Evolutionary conservation across 129 eudicot genomes (phyloP), one percentile per base, ranked within the genome.

Genomic region (Artemisia argyi): DNA sequence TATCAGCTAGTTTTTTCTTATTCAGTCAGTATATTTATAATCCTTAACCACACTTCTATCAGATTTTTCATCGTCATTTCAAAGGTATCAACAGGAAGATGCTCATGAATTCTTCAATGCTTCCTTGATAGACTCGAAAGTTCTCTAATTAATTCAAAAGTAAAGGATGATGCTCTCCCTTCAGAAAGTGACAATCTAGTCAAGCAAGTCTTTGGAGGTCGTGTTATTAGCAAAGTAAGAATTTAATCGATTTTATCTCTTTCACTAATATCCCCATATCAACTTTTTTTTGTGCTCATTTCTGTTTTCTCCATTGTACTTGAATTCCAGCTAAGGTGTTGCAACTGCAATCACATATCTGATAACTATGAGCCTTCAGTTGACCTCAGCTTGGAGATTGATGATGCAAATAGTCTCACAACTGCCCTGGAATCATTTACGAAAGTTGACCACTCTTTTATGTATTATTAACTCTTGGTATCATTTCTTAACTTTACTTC

Each of bases 71-170:
- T 88, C 93, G 42, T 30, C 65, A 24, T 94, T 94, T 64, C 83
- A 61, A 53, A 82, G 91, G 65, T 84, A 26, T 74, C 88, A 88
- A 46, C 98, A 94, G 75, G 98, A 94, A 78, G 98, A 94, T 73
- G 98, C 97, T 68, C 98, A 94, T 79, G 97, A 90, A 48, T 94
- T 90, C 73, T 73, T 94, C 97, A 87, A 68, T 90, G 93, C 67
- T 86, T 94, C 48, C 62, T 94, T 69, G 93, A 88, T 78, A 90
- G 81, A 73, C 93, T 90, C 15, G 97, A 90, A 65, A 84, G 83
- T 56, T 80, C 83, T 70, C 82, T 89, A 78, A 70, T 16, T 59
- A 75, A 79, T 64, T 77, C 63, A 62, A 71, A 69, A 63, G 3
- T 3, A 0, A 76, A 72, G 48, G 79, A 66, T 12, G 13, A 2